phyloP scores from a whole-genome alignment of 208 protist genomes.

The Trypanosoma platydactyli region DNA sequence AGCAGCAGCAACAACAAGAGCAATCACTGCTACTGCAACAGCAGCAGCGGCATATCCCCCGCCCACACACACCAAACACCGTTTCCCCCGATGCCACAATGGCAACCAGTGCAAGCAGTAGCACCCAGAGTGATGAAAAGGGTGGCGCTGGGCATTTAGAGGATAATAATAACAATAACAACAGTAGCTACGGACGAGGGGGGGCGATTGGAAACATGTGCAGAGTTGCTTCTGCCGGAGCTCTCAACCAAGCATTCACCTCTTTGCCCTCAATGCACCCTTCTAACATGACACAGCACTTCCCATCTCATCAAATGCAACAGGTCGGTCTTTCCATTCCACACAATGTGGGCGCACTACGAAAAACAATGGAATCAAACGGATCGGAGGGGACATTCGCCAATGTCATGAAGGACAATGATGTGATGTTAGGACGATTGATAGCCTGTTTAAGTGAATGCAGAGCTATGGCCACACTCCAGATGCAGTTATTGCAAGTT shows the following conservation, averaged over 20 bases:
- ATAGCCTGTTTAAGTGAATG: conserved; percentile 17
- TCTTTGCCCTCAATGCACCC: too few relatives aligned
- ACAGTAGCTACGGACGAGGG: too few relatives aligned
- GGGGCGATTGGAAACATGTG: too few relatives aligned
- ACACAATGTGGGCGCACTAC: too few relatives aligned
- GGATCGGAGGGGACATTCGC: not conserved
- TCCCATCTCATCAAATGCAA: too few relatives aligned
- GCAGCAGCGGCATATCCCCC: conserved; percentile 10
- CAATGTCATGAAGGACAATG: not conserved
- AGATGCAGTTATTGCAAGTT: conserved; percentile 5
- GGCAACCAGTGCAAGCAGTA: conserved; percentile 4
- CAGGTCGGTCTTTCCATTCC: too few relatives aligned
- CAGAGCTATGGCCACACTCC: conserved; percentile 16
- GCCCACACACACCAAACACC: conserved; percentile 25
- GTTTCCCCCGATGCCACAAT: conserved; percentile 10
- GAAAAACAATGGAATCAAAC: too few relatives aligned
- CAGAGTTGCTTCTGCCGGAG: too few relatives aligned
- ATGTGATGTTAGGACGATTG: conserved; percentile 12
- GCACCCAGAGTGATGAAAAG: not conserved
- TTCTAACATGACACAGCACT: too few relatives aligned
- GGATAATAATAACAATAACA: too few relatives aligned
- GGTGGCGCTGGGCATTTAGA: not conserved
- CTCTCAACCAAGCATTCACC: too few relatives aligned
- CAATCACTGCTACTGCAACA: too few relatives aligned
- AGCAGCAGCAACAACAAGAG: conserved; percentile 20